Evolutionary conservation across 768 basidiomycete species (phyloP).

Genomic region (Psilocybe tampanensis): DNA sequence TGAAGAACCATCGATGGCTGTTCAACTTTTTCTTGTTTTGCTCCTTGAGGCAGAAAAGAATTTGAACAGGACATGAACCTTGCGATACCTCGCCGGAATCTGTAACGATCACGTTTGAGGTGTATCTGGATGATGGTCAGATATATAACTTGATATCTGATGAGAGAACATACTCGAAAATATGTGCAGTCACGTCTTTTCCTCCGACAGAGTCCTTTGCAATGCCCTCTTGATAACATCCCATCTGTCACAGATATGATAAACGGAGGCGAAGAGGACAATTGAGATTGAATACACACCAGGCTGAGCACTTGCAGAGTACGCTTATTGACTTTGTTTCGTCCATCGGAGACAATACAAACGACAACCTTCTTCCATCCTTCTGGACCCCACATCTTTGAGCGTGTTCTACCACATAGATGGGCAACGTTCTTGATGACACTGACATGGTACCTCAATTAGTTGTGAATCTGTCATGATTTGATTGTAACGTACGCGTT

Average conservation of each 20-base stretch:
- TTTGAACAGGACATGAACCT: slow-evolving; percentile 79
- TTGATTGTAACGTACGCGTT: slow-evolving; percentile 59
- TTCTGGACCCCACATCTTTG: slow-evolving; percentile 84
- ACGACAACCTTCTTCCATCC: slow-evolving; percentile 93
- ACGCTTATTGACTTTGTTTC: slow-evolving; percentile 85
- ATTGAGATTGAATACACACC: slow-evolving; percentile 39
- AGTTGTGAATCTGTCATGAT: slow-evolving; percentile 1
- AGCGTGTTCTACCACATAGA: slow-evolving; percentile 67
- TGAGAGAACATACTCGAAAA: slow-evolving; percentile 71
- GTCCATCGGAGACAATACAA: slow-evolving; percentile 85
- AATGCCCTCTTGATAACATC: slow-evolving; percentile 86
- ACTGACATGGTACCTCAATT: slow-evolving; percentile 33
- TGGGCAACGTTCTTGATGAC: slow-evolving; percentile 88
- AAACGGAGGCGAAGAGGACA: neutral
- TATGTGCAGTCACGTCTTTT: slow-evolving; percentile 91
- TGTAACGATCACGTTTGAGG: slow-evolving; percentile 76
- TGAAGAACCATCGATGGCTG: slow-evolving; percentile 97
- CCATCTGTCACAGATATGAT: slow-evolving; percentile 55
- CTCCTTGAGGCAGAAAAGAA: slow-evolving; percentile 91
- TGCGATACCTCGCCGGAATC: slow-evolving; percentile 79
- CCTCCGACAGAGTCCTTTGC: slow-evolving; percentile 87
- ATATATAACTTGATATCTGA: slow-evolving; percentile 2
- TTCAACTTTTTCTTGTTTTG: slow-evolving; percentile 98
- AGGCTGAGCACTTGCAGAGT: slow-evolving; percentile 88
- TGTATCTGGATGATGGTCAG: slow-evolving; percentile 52